Base-by-base conservation (phyloP, 352 stramenopile genomes). In the Thraustochytrium striatum region DNA sequence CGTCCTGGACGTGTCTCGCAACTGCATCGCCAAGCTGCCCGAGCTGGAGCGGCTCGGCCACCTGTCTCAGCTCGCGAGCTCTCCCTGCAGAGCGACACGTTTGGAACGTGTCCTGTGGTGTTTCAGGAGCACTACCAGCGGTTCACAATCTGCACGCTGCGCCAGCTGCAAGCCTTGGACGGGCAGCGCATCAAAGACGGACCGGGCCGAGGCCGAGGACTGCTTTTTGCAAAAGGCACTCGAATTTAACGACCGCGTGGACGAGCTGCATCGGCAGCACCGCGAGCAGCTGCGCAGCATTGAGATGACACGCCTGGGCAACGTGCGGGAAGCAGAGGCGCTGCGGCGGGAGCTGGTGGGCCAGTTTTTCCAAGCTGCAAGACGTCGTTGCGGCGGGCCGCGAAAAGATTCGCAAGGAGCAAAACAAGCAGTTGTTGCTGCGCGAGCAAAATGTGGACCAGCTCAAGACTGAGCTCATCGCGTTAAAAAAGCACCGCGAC, bases 51-150 rank as follows among this genome's bases (percentile, higher is more conserved):
- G 88, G 2, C 83, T 94, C 47, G 83, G 84, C 0, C 85, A 84
- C 43, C 80, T 94, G 11, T 81, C 91, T 2, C 82, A 81, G 30
- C 84, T 96, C 85, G 85, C 21, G 73, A 83, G 0, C 73, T 94
- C 47, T 83, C 84, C 1, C 88, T 96, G 32, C 11, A 83, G n/a
- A 90, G 94, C 70, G 86, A 88, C 7, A 88, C 94, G 69, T 96
- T 94, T 79, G 91, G 91, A 1, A 85, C 84, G 0, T 95, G 92
- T 61, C 89, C 89, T 50, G 85, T 94, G 28, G 83, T 88, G 2
- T 57, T 47, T 16, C 86, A 89, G 30, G 85, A 85, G 25, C 88
- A 91, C 33, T 96, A 96, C 82, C 87, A 89, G 8, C 82, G 83
- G 7, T 87, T 89, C 35, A 85, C 87, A 2, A 75, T 94, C n/a